Evolutionary conservation across 148 eudicot species (phyloP), one percentile per base, ranked within the genome.

Genomic region (Pouteria glomerata): DNA sequence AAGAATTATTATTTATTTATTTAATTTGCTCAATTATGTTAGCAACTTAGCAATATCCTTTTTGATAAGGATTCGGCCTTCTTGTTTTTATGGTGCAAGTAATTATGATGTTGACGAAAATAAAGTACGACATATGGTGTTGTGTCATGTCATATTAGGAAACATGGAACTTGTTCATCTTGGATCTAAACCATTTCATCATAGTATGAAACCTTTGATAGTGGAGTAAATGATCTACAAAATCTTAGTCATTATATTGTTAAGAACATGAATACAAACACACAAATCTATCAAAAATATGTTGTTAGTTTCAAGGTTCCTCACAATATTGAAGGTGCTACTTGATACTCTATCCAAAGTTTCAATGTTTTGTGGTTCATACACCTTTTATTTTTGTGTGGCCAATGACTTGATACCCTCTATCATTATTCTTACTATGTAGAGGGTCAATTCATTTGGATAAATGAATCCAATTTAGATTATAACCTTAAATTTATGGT

Each of bases 121-220:
- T 65, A 81, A 78, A 74, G 65, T 77, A 13, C 78, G 56, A 23
- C 73, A 81, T 21, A 34, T 81, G 78, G 73, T 81, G 57, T 74
- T 81, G 24, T 77, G 81, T 65, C 84, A 78, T 59, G 84, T 81
- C 51, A 81, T 81, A 42, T 58, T 81, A 66, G 84, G 84, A 55
- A 73, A 77, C 48, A 48, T 67, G 69, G 84, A 81, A 72, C 78
- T 74, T 59, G 66, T 81, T 71, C 73, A 45, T 53, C 73, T 59
- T 23, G 84, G 78, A 29, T 81, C 84, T 27, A 29, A 65, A 57
- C 84, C 77, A 74, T 81, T 59, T 63, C 75, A 77, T 74, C 84
- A 81, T 50, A 81, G 81, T 27, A 65, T 57, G 76, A 74, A 53
- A 57, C 67, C 48, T 81, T 71, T 66, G 84, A 81, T 48, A 77